phyloP scores from a whole-genome alignment of 139 green algal species.

The Volvox africanus region DNA sequence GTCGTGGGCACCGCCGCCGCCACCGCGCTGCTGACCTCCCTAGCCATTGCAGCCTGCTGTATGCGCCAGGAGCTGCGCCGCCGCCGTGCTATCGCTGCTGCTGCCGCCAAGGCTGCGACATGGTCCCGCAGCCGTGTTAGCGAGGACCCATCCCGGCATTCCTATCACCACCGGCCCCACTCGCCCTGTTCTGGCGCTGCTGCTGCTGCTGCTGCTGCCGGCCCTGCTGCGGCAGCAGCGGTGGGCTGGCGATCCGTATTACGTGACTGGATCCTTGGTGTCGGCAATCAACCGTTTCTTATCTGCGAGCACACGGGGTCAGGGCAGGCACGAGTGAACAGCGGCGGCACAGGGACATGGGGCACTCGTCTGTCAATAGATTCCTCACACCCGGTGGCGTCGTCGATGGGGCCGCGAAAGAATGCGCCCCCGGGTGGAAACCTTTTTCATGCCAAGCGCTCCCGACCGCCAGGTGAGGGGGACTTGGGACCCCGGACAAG shows the following conservation, averaged over 20 bases:
- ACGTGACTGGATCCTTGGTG: background rate
- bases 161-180: background rate
- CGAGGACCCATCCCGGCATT: background rate
- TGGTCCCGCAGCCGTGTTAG: background rate
- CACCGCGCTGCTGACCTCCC: background rate
- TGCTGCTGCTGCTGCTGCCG: background rate
- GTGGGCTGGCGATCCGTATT: background rate
- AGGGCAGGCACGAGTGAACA: background rate
- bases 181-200: background rate
- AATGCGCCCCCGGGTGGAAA: background rate
- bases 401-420: background rate
- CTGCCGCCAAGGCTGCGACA: background rate
- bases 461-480: constrained; percentile 1
- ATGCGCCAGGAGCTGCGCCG: background rate
- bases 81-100: background rate
- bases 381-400: background rate
- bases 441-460: constrained; percentile 15
- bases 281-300: background rate
- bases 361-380: background rate
- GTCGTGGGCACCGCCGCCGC: background rate
- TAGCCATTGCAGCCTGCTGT: background rate
- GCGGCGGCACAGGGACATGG: background rate
- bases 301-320: background rate
- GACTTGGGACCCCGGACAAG: background rate
- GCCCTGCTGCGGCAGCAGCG: background rate